A percentile compares a stretch with the other conserved stretches of the same genome.
These are phyloP conservation scores for Leccinum disarticulatum DNA, from an alignment of 768 basidiomycete genomes.

Conservation along the genomic window DNA sequence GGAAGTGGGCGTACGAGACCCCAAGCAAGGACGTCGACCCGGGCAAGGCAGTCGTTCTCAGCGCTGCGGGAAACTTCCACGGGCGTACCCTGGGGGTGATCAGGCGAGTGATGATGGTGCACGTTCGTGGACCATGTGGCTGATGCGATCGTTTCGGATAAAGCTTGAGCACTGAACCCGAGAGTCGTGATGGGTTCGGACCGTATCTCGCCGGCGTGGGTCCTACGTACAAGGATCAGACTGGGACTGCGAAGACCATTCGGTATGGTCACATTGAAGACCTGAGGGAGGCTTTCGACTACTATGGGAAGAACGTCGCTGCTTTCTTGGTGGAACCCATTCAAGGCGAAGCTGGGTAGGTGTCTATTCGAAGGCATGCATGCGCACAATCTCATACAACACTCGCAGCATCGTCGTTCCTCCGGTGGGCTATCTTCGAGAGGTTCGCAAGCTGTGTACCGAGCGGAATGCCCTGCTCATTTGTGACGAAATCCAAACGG, in stretches of 20 bases:
- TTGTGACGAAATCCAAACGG: conserved; percentile 98
- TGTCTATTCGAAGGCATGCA: conserved; percentile 5
- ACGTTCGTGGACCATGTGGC: neutral
- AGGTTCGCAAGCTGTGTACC: conserved; percentile 82
- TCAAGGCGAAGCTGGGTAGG: conserved; percentile 97
- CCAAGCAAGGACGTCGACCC: conserved; percentile 48
- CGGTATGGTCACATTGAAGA: conserved; percentile 84
- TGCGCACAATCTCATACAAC: neutral
- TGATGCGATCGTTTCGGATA: conserved; percentile 8
- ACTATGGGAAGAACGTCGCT: conserved; percentile 80
- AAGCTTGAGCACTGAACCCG: conserved; percentile 95
- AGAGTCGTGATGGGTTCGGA: conserved; percentile 83
- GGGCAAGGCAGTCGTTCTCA: conserved; percentile 83
- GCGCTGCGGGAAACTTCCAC: conserved; percentile 92
- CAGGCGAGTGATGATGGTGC: conserved; percentile 44
- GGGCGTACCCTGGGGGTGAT: conserved; percentile 90
- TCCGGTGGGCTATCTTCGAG: conserved; percentile 77
- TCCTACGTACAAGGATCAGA: conserved; percentile 62
- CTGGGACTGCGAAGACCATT: conserved; percentile 55
- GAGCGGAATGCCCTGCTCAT: conserved; percentile 94
- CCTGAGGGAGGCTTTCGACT: conserved; percentile 75
- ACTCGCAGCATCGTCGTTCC: conserved; percentile 83
- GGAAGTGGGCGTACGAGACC: conserved; percentile 98
- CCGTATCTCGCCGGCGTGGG: conserved; percentile 88
- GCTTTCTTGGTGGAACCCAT: conserved; percentile 98